A percentile compares a stretch with the other conserved stretches of the same genome.
phyloP scores from a whole-genome alignment of 2,329 filamentous ascomycete genomes.

The Mycosphaerella sp. region DNA sequence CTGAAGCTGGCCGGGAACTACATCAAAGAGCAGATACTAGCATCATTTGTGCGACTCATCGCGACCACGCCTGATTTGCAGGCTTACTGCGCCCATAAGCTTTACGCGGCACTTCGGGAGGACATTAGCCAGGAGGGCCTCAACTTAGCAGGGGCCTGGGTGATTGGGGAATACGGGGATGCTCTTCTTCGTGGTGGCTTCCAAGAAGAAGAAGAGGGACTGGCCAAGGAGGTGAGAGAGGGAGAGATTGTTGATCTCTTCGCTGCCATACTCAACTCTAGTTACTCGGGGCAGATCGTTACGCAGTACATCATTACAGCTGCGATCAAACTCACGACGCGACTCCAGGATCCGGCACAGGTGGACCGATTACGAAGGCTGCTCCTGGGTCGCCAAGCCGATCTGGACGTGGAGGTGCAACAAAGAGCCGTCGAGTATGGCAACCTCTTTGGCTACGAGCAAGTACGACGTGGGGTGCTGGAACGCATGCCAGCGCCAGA shows the following conservation, averaged over 20 bases:
- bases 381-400: slow-evolving; percentile 70
- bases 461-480: slow-evolving; percentile 79
- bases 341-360: slow-evolving; percentile 76
- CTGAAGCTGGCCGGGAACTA: slow-evolving; percentile 91
- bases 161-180: slow-evolving; percentile 95
- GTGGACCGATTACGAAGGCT: slow-evolving; percentile 77
- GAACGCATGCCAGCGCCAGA: slow-evolving; percentile 98
- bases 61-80: slow-evolving; percentile 92
- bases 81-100: slow-evolving; percentile 92
- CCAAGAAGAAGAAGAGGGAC: slow-evolving; percentile 91
- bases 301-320: slow-evolving; percentile 96
- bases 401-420: slow-evolving; percentile 90
- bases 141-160: slow-evolving; percentile 90
- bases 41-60: slow-evolving; percentile 91
- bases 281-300: slow-evolving; percentile 82
- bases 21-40: slow-evolving; percentile 95
- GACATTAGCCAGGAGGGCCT: slow-evolving; percentile 97
- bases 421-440: slow-evolving; percentile 92
- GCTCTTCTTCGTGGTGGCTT: slow-evolving; percentile 79
- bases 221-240: slow-evolving; percentile 76
- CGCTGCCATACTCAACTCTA: slow-evolving; percentile 84
- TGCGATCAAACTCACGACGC: slow-evolving; percentile 87
- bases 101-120: slow-evolving; percentile 84
- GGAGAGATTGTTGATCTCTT: slow-evolving; percentile 91
- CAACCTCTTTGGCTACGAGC: slow-evolving; percentile 86